These are phyloP conservation scores for Aspergillus sp. DNA, from an alignment of 2,329 filamentous ascomycete species.

Conservation along the genomic window DNA sequence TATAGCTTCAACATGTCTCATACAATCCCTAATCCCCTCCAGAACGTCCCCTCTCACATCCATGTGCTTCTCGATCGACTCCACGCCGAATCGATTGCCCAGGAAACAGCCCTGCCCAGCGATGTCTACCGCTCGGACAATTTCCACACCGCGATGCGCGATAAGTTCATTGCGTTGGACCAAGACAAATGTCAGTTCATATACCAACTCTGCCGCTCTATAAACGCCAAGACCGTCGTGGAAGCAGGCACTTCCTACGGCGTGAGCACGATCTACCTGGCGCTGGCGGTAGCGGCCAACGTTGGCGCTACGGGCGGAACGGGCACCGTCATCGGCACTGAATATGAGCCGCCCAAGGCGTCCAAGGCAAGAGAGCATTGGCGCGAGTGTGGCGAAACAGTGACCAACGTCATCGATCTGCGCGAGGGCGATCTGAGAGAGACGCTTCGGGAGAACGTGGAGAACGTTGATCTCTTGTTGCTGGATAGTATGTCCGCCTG, in stretches of 20 bases:
- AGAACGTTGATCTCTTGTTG: constrained; percentile 55
- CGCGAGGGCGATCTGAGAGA: constrained; percentile 57
- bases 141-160: constrained; percentile 45
- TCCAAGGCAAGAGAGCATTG: constrained; percentile 53
- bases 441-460: constrained; percentile 51
- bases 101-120: not conserved
- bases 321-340: constrained; percentile 57
- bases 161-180: constrained; percentile 61
- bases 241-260: constrained; percentile 63
- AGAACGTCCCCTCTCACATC: not conserved
- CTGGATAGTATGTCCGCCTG: constrained; percentile 53
- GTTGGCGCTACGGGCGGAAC: constrained; percentile 24
- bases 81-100: constrained; percentile 1
- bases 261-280: constrained; percentile 61
- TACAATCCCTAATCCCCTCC: not conserved
- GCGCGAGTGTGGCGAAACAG: constrained; percentile 48
- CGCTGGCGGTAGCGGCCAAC: constrained; percentile 55
- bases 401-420: constrained; percentile 54
- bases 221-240: constrained; percentile 51
- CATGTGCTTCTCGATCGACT: constrained; percentile 1
- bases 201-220: constrained; percentile 53
- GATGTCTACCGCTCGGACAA: constrained; percentile 17
- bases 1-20: not conserved
- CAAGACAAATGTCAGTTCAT: constrained; percentile 57
- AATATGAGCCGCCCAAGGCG: constrained; percentile 57